Base-by-base conservation (phyloP, 495 filamentous ascomycete genomes). In the Trichoderma parareesei region DNA sequence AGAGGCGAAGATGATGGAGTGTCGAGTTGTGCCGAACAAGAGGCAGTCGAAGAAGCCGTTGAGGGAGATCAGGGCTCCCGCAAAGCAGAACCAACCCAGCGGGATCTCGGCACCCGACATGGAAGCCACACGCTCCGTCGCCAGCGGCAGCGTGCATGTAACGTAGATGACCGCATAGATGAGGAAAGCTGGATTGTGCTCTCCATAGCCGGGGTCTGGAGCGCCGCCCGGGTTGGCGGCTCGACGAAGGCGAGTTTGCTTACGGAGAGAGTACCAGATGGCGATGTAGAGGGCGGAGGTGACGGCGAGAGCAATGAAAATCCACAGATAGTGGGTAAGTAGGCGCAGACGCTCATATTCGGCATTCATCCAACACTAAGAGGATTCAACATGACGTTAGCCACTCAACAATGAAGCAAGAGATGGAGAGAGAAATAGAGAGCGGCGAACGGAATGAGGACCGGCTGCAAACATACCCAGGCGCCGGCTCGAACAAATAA, bases 261-360 rank as follows among this genome's bases (percentile, higher is more conserved):
- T 16, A 33, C 42, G 43, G 2, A 91, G 81, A 64, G 79, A 81
- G 65, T 88, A 68, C 74, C 83, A 89, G 71, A 90, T 85, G 64
- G 87, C 73, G 1, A 76, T 76, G 73, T 93, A 93, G 14, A 91
- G 79, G 48, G 78, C 65, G 60, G 86, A 79, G 13, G 87, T 90
- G 20, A 84, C 71, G 68, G 87, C 83, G 66, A 91, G 83, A 62
- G 83, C 78, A 57, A 91, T 73, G 75, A 92, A 91, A 73, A 92
- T 89, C 83, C 87, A 93, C 67, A 92, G 79, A 70, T 93, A 93
- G 69, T 93, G 90, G 20, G 87, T 82, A 78, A 82, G 85, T 1
- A 93, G 81, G 67, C 88, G 88, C 48, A 85, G 76, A 6, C 72
- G 68, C 64, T 85, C 80, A 72, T 85, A 90, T 1, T 79, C 72